Base-by-base conservation (phyloP, 2,329 filamentous ascomycete genomes). In the Pseudogymnoascus sp. region DNA sequence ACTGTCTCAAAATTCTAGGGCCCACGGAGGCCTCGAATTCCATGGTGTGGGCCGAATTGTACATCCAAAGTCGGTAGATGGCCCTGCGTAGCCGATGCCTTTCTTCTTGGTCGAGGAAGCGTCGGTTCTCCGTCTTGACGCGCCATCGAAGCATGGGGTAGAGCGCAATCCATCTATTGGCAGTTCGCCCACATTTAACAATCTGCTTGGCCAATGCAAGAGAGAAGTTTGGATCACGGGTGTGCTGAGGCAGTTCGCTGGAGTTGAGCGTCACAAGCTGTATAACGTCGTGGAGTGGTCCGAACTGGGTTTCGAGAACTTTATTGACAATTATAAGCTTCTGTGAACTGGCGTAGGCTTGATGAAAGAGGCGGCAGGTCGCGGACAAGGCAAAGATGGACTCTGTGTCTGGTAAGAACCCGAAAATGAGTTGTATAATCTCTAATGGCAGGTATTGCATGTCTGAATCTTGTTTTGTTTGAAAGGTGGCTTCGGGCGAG, bases 111-210 rank as follows among this genome's bases (percentile, higher is more conserved):
- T 61, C 59, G 26, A 71, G 64, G 10, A 70, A 61, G 13, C 69
- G 66, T 13, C 69, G 64, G 58, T 69, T 65, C 15, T 68, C 65
- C 3, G 65, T 68, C 12, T 65, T 66, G 19, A 65, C 62, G 5
- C 69, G 65, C 69, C 69, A 71, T 34, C 66, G 64, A 7, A 70
- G 63, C 48, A 66, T 66, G 9, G 69, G 69, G 57, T 69, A 71
- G 13, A 71, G 61, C 38, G 70, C 69, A 33, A 65, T 63, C 68
- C 68, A 70, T 41, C 63, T 63, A 12, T 68, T 65, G 26, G 66
- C 69, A 56, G 67, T 62, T 61, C 63, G 66, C 8, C 68, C 69
- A 33, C 67, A 69, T 38, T 61, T 41, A 7, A 67, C 62, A 67
- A 70, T 70, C 60, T 69, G 60, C 28, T 37, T 60, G 12, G 35